A percentile compares a stretch with the other conserved stretches of the same genome.
phyloP scores from a whole-genome alignment of 2,329 filamentous ascomycete species.

The Aquanectria penicillioides region DNA sequence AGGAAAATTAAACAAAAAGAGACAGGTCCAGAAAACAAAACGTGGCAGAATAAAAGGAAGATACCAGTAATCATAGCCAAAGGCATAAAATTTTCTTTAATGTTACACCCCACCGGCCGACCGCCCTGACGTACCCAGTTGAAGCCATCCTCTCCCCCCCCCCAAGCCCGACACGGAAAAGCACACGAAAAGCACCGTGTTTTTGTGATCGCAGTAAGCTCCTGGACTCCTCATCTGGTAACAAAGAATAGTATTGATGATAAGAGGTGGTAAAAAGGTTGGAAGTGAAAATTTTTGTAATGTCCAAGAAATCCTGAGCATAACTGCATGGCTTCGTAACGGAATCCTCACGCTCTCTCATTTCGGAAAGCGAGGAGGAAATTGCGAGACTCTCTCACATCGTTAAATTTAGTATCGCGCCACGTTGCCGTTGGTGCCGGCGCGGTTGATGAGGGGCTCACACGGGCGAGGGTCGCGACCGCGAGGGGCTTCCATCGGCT shows the following conservation, averaged over 20 bases:
- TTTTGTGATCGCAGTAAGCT: conserved; percentile 4
- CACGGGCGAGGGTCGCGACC: conserved; percentile 39
- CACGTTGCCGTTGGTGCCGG: conserved; percentile 34
- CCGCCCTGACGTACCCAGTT: no score
- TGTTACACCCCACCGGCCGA: not conserved
- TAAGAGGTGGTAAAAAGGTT: not conserved
- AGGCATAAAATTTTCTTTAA: not conserved
- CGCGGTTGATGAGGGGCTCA: conserved; percentile 46
- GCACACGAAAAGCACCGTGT: not conserved
- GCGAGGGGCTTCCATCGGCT: conserved; percentile 32
- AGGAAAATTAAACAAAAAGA: conserved; percentile 10
- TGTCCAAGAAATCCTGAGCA: conserved; percentile 24
- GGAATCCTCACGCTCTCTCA: conserved; percentile 1
- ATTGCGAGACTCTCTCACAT: not conserved
- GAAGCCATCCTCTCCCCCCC: not conserved
- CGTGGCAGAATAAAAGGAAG: no score
- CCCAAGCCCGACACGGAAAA: not conserved
- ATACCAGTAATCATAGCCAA: not conserved
- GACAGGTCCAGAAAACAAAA: no score
- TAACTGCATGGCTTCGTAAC: conserved; percentile 36
- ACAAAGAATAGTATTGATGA: conserved; percentile 7
- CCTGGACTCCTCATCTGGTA: conserved; percentile 12
- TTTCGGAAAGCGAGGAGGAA: not conserved
- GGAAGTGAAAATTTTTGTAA: conserved; percentile 6
- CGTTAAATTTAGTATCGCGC: conserved; percentile 26